A percentile compares a stretch with the other conserved stretches of the same genome.
Evolutionary conservation across 139 green algal genomes (phyloP).

Genomic region (Chlorella sp.): DNA sequence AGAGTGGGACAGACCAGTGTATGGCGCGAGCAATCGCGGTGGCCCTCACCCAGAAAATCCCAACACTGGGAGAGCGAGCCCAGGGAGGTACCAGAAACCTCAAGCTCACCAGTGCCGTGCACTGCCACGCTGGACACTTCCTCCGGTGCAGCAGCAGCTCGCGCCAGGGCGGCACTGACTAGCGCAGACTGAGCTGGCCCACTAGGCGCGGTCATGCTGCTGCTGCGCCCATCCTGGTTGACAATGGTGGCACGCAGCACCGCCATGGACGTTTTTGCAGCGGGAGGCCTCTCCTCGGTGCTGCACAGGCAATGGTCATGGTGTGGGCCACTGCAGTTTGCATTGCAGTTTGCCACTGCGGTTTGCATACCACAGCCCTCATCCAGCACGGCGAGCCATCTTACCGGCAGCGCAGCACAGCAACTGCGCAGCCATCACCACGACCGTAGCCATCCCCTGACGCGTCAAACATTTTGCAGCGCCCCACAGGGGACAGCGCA

Average conservation of each 20-base stretch:
- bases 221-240: conserved; percentile 62
- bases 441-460: conserved; percentile 57
- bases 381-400: too few relatives aligned
- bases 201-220: conserved; percentile 57
- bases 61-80: too few relatives aligned
- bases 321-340: too few relatives aligned
- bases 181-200: conserved; percentile 55
- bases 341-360: too few relatives aligned
- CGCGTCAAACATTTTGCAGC: conserved; percentile 60
- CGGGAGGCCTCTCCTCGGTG: too few relatives aligned
- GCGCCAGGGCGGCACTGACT: conserved; percentile 36
- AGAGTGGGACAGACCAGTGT: too few relatives aligned
- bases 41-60: too few relatives aligned
- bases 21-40: too few relatives aligned
- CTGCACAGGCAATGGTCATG: too few relatives aligned
- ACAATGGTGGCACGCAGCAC: conserved; percentile 38
- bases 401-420: conserved; percentile 22
- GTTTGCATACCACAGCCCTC: neutral
- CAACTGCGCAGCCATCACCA: conserved; percentile 38
- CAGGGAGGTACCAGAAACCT: too few relatives aligned
- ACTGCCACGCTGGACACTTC: conserved; percentile 33
- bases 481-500: conserved; percentile 24
- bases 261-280: too few relatives aligned
- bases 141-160: conserved; percentile 3
- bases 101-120: conserved; percentile 87